Evolutionary conservation across 2,329 filamentous ascomycete species (phyloP).

Genomic region (Colletotrichum sp.): DNA sequence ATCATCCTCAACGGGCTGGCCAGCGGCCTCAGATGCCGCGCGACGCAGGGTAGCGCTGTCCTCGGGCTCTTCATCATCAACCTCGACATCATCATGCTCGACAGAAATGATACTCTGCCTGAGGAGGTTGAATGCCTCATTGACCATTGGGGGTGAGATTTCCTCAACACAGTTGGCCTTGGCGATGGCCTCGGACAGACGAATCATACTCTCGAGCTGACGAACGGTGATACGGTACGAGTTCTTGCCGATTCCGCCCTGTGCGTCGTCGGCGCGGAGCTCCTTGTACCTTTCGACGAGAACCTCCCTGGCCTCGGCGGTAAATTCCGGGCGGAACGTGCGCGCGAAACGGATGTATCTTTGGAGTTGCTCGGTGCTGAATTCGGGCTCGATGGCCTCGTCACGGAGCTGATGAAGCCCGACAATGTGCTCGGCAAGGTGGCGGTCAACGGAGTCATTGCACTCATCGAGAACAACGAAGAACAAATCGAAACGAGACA

Average conservation of each 20-base stretch:
- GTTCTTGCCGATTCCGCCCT: constrained; percentile 92
- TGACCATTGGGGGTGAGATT: constrained; percentile 82
- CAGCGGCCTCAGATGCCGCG: constrained; percentile 43
- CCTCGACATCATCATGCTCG: constrained; percentile 95
- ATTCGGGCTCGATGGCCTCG: constrained; percentile 88
- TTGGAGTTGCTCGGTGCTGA: constrained; percentile 94
- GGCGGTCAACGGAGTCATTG: constrained; percentile 88
- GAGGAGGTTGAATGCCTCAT: constrained; percentile 90
- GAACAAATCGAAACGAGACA: constrained; percentile 99
- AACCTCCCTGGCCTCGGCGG: constrained; percentile 81
- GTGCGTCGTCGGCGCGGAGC: constrained; percentile 88
- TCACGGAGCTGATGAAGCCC: constrained; percentile 92
- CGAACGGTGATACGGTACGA: constrained; percentile 97
- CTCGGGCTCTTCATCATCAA: constrained; percentile 77
- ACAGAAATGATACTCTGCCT: constrained; percentile 96
- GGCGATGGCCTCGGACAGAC: constrained; percentile 94
- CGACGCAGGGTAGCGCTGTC: constrained; percentile 51
- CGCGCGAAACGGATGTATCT: constrained; percentile 96
- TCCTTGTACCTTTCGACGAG: constrained; percentile 96
- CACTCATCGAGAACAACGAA: constrained; percentile 98
- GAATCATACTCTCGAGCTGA: constrained; percentile 95
- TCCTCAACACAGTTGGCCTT: constrained; percentile 97
- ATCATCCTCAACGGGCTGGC: constrained; percentile 53
- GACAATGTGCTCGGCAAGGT: constrained; percentile 94
- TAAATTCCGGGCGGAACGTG: constrained; percentile 94